A percentile compares a stretch with the other conserved stretches of the same genome.
phyloP scores from a whole-genome alignment of 495 filamentous ascomycete species.

The Hyaloscypha variabilis region DNA sequence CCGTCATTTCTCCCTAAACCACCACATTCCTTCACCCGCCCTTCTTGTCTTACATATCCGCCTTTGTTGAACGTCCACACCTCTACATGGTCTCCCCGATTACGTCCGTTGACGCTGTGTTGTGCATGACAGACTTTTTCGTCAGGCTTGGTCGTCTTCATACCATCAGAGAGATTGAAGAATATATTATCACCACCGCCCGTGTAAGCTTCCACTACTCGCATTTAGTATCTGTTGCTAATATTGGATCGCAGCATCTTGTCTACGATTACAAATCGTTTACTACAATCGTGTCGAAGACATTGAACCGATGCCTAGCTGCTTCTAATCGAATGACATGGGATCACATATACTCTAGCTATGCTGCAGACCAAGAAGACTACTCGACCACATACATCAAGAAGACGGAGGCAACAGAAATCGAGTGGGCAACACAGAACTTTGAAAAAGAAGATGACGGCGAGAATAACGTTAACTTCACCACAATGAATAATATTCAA shows the following conservation, averaged over 20 bases:
- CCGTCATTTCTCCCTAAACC: no score
- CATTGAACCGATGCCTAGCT: constrained; percentile 12
- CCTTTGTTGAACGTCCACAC: no score
- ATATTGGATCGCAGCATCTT: constrained; percentile 5
- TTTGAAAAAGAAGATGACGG: neutral
- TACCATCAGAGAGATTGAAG: constrained; percentile 18
- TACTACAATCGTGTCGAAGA: constrained; percentile 6
- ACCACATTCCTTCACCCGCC: no score
- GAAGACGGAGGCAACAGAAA: constrained; percentile 6
- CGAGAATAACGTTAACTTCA: neutral
- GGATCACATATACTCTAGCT: constrained; percentile 7
- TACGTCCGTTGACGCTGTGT: no score
- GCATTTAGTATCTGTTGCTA: neutral
- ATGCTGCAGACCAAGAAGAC: constrained; percentile 10
- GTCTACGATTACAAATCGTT: constrained; percentile 2
- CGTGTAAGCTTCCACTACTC: constrained; percentile 8
- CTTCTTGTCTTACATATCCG: no score
- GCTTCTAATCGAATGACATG: constrained; percentile 16
- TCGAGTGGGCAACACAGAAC: constrained; percentile 3
- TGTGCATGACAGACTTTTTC: constrained; percentile 14
- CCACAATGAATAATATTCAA: no score
- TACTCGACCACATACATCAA: constrained; percentile 17
- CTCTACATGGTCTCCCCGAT: no score
- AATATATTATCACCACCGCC: constrained; percentile 16
- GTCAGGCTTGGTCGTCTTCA: constrained; percentile 16